Evolutionary conservation across 257 asterid species (phyloP), one percentile per base, ranked within the genome.

Genomic region (Penstemon newberryi): DNA sequence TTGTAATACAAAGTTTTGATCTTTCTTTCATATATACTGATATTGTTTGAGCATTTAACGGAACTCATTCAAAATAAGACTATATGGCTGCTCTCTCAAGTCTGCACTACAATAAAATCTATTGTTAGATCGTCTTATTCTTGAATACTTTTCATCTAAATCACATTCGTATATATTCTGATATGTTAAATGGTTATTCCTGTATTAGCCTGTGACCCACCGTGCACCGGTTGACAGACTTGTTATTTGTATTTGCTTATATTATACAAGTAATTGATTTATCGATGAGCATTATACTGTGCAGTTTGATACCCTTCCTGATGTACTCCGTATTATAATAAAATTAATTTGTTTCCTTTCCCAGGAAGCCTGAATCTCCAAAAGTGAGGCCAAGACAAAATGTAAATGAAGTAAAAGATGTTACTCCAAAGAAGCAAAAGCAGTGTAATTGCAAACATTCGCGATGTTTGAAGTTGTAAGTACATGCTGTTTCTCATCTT

Each of bases 371-470:
- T 44, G 97, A 88, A 79, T 93, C 98, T 37, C 97, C 98, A 75
- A 87, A 81, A 71, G 76, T 89, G 25, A 79, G 94, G 18, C 76
- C 91, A 59, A 90, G 94, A 73, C 85, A 84, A 76, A 79, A 60
- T 74, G 56, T 58, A 47, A 68, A 67, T 81, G 98, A 93, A 74
- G 85, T 68, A 41, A 90, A 86, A 79, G 98, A 92, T 67, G 94
- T 87, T 63, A 93, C 98, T 41, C 97, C 98, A 19, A 90, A 93
- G 89, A 93, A 90, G 83, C 93, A 79, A 78, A 93, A 93, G 75
- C 98, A 86, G 82, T 93, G 98, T 64, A 93, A 93, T 73, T 93
- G 98, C 85, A 90, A 90, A 73, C 93, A 93, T 78, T 93, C 98
- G 1, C 86, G 92, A 61, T 93, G 98, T 81, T 81, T 93, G 78